Base-by-base conservation (phyloP, 768 basidiomycete species). In the Cubamyces lactineus region DNA sequence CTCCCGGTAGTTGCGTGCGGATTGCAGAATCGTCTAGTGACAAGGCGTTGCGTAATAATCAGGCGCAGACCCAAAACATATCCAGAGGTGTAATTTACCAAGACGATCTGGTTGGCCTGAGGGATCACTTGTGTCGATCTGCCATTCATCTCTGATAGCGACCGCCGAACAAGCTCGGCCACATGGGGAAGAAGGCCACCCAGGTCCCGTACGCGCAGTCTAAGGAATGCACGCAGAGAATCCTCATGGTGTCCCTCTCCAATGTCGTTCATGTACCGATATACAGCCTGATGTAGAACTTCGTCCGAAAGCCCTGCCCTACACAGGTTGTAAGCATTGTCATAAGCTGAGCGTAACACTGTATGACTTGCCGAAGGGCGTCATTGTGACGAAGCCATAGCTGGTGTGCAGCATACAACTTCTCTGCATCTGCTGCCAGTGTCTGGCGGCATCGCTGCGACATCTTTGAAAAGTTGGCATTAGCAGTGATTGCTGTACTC, bases 351-450 rank as follows among this genome's bases (percentile, higher is more conserved):
- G 40, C 45, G 17, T 34, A 57, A 2, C 42, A 23, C 5, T 73
- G n/a, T 40, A 45, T 21, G 4, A 74, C 86, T 55, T 69, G 89
- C 89, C 80, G 78, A 28, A 92, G 77, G 28, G 84, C 77, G 43
- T 87, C 85, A 64, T 91, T 91, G 69, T 92, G 83, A 65, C 77
- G 77, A n/a, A 83, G 61, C 96, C 96, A 97, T 23, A 97, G 77
- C 42, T 91, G 87, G 62, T 88, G 85, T 5, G 84, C 87, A 1
- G 92, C 90, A 63, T 88, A 88, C 17, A 96, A 79, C 68, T 92
- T 93, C 74, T 97, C 96, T 1, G 92, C 93, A 69, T 97, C 91
- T 19, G 81, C 84, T 40, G 86, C 88, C 17, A 98, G 77, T 26
- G 80, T 79, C 67, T 94, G 87, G 19, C 94, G 84, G 61, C 87